A percentile compares a stretch with the other conserved stretches of the same genome.
Evolutionary conservation across 2,329 filamentous ascomycete species (phyloP).

Genomic region (Calonectria pauciramosa): DNA sequence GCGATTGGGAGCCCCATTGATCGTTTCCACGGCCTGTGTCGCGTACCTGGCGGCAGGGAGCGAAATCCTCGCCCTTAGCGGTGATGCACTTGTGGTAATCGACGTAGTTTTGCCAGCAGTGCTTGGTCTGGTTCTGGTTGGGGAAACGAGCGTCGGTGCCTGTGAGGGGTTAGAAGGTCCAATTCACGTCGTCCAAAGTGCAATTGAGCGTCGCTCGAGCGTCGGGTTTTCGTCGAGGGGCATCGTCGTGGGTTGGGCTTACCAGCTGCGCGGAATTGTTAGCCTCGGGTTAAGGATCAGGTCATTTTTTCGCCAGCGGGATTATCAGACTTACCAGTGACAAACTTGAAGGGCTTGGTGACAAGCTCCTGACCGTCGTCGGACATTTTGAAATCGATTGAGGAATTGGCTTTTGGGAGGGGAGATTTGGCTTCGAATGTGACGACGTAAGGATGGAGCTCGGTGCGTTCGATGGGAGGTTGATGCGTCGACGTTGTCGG

Average conservation of each 20-base stretch:
- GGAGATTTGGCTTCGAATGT: conserved; percentile 46
- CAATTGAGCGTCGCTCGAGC: conserved; percentile 47
- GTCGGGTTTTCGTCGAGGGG: conserved; percentile 35
- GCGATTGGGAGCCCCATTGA: conserved; percentile 8
- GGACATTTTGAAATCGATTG: conserved; percentile 79
- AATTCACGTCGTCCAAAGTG: conserved; percentile 14
- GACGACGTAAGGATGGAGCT: conserved; percentile 53
- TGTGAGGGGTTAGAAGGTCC: conserved; percentile 54
- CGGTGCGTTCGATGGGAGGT: conserved; percentile 49
- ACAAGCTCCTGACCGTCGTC: conserved; percentile 79
- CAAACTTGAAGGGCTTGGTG: conserved; percentile 99
- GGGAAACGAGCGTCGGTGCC: conserved; percentile 99
- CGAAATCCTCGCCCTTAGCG: conserved; percentile 98
- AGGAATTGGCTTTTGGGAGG: conserved; percentile 39
- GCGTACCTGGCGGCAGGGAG: conserved; percentile 92
- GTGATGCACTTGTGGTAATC: conserved; percentile 99
- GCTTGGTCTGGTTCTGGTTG: conserved; percentile 98
- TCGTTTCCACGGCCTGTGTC: background rate
- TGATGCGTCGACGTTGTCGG: conserved; percentile 52
- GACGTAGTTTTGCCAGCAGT: conserved; percentile 99
- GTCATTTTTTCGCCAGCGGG: conserved; percentile 53
- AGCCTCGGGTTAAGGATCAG: conserved; percentile 55
- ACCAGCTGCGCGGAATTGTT: conserved; percentile 61
- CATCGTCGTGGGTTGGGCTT: conserved; percentile 47
- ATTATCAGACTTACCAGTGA: conserved; percentile 83